These are phyloP conservation scores for Pneumocystis wakefieldiae DNA, from an alignment of 1,139 yeast genomes.

Conservation along the genomic window DNA sequence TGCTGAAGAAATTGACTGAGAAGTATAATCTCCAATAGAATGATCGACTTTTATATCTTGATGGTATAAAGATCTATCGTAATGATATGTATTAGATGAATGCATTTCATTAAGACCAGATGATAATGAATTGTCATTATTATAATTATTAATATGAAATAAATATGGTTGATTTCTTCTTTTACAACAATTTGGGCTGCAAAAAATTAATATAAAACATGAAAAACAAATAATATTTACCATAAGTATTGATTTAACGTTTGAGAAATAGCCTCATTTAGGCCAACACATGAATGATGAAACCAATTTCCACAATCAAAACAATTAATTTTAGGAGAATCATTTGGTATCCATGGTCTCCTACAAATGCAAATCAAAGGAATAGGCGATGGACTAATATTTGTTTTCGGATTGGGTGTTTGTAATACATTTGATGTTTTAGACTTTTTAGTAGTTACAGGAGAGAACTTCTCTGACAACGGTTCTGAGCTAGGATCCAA, in stretches of 20 bases:
- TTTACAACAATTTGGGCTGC: neutral
- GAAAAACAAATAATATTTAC: neutral
- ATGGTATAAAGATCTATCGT: neutral
- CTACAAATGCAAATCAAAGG: neutral
- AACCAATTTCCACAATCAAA: neutral
- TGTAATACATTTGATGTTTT: neutral
- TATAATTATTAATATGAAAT: neutral
- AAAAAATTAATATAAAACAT: neutral
- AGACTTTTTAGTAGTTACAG: neutral
- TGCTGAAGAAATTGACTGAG: constrained; percentile 1
- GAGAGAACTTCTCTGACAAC: neutral
- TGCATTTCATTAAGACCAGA: neutral
- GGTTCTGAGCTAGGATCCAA: neutral
- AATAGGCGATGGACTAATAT: neutral
- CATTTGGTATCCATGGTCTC: neutral
- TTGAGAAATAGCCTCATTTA: neutral
- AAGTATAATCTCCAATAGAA: neutral
- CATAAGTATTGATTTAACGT: neutral
- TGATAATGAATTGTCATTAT: neutral
- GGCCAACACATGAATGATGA: neutral
- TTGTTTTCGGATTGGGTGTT: neutral
- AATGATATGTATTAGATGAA: neutral
- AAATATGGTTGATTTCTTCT: neutral
- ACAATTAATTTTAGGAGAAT: neutral
- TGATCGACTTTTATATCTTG: neutral